These are phyloP conservation scores for Silene conica DNA, from an alignment of 148 eudicot genomes.

Conservation along the genomic window DNA sequence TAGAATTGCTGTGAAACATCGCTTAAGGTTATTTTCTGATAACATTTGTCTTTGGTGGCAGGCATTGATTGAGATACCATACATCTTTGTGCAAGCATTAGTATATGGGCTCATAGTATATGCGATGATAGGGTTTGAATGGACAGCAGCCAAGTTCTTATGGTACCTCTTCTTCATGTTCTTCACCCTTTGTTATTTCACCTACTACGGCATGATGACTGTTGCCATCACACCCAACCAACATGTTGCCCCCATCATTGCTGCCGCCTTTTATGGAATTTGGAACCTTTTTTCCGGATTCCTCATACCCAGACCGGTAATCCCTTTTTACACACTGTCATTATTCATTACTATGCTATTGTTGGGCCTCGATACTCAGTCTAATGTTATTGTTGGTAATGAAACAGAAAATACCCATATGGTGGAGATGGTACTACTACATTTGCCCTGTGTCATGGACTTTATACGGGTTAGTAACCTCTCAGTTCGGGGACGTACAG, in stretches of 20 bases:
- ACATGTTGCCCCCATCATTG: slow-evolving; percentile 49
- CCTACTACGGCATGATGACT: slow-evolving; percentile 72
- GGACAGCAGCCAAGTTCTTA: slow-evolving; percentile 57
- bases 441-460: slow-evolving; percentile 63
- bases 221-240: slow-evolving; percentile 63
- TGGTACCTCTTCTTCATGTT: slow-evolving; percentile 68
- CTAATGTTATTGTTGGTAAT: background rate
- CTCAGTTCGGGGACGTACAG: slow-evolving; percentile 61
- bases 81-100: slow-evolving; percentile 41
- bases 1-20: too few relatives aligned
- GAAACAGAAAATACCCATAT: slow-evolving; percentile 53
- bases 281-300: slow-evolving; percentile 9
- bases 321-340: background rate
- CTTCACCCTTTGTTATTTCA: slow-evolving; percentile 60
- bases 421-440: slow-evolving; percentile 86
- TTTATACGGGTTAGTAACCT: slow-evolving; percentile 53
- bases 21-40: too few relatives aligned
- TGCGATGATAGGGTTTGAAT: slow-evolving; percentile 74
- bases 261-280: slow-evolving; percentile 33
- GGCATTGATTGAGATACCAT: slow-evolving; percentile 68
- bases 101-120: slow-evolving; percentile 57
- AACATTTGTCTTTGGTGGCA: slow-evolving; percentile 14
- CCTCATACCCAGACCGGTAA: slow-evolving; percentile 5
- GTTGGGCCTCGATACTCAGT: background rate
- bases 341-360: too few relatives aligned